Evolutionary conservation across 768 basidiomycete genomes (phyloP), one percentile per base, ranked within the genome.

Genomic region (Leucocoprinus leucothites): DNA sequence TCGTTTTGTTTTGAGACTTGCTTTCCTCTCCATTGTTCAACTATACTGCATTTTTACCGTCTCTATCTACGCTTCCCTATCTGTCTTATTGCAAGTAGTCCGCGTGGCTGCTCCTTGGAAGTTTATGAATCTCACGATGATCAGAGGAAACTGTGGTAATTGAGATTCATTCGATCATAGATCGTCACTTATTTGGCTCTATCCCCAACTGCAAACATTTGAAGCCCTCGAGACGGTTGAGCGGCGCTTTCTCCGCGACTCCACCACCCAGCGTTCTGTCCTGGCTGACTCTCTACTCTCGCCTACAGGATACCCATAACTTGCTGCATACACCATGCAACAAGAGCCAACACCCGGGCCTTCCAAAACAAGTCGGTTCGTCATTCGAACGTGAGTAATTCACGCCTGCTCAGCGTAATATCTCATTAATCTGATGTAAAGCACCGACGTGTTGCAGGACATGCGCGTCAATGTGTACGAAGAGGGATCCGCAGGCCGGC

Each of bases 391-490:
- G 54, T 56, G 48, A 44, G 53, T 28, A 18, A 41, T 42, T n/a
- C 26, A 9, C 26, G 26, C 19, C 22, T 42, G 9, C n/a, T 35
- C 19, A 22, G 9, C 13, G 24, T 19, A n/a, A 28, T 35, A 35
- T n/a, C 28, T 36, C 48, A 28, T 56, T 56, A 43, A 56, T 56
- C 54, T 56, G 48, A 48, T 48, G 38, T 49, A 16, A 55, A 91
- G 89, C 62, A 85, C 89, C 48, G 89, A 90, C 69, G 87, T 90
- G 40, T 73, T 91, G 35, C 74, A 74, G 42, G 85, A 89, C 57
- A 77, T 87, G 77, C 77, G 84, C 51, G 71, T 91, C 5, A 84
- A 88, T 57, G 76, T 91, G 0, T 72, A 68, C 2, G 76, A 80
- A 57, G 86, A 87, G 64, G 74, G 71, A 28, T 77, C 82, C 2